These are phyloP conservation scores for Lizanozyma gosingica DNA, from an alignment of 1,139 yeast genomes.

Conservation along the genomic window DNA sequence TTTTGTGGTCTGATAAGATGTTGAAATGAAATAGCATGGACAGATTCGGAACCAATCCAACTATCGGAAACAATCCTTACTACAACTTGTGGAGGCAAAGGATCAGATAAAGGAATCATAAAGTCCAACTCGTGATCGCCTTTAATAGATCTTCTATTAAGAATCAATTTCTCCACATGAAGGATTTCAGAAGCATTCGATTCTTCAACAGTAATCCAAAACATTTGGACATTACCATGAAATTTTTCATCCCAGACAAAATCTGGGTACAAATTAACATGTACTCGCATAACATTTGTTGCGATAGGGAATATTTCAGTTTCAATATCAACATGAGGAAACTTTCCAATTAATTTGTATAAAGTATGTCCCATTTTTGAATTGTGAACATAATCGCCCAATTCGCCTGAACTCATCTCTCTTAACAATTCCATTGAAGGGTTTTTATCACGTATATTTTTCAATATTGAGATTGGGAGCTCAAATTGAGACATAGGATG, in stretches of 20 bases:
- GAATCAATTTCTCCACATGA: conserved; percentile 74
- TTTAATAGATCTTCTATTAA: conserved; percentile 50
- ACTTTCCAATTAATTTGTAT: conserved; percentile 52
- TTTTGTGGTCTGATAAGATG: conserved; percentile 84
- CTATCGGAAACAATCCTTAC: conserved; percentile 72
- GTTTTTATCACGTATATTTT: conserved; percentile 53
- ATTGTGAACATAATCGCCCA: conserved; percentile 88
- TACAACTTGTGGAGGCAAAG: conserved; percentile 80
- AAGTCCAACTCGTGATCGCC: conserved; percentile 72
- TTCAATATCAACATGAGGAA: conserved; percentile 66
- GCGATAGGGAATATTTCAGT: conserved; percentile 92
- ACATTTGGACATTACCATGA: conserved; percentile 81
- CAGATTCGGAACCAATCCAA: conserved; percentile 84
- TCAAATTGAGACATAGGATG: conserved; percentile 90
- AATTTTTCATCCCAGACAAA: conserved; percentile 74
- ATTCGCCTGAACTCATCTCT: conserved; percentile 64
- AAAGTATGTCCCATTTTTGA: conserved; percentile 59
- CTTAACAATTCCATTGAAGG: conserved; percentile 66
- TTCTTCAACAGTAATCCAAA: conserved; percentile 90
- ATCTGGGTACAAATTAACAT: conserved; percentile 61
- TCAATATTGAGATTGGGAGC: conserved; percentile 56
- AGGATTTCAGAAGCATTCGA: conserved; percentile 66
- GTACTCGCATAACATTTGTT: conserved; percentile 74
- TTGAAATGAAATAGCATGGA: conserved; percentile 77
- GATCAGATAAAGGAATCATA: conserved; percentile 85